Conservation (phyloP, 31 red algal genomes). For the Odonthalia washingtoniensis region DNA sequence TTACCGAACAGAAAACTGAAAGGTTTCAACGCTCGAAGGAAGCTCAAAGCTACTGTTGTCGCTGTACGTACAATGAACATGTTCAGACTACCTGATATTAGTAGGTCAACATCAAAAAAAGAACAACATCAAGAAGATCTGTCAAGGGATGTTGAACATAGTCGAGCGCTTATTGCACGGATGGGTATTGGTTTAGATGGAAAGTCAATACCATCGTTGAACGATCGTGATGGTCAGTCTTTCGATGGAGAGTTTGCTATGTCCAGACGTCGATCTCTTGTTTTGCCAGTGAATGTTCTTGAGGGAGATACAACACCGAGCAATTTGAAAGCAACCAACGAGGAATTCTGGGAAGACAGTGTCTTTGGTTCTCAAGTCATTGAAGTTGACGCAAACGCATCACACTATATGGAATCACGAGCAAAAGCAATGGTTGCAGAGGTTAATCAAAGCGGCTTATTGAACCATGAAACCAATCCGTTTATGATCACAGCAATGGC, state of each 20-base stretch:
- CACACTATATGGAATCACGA: slow-evolving; percentile 42
- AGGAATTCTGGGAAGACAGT: not conserved
- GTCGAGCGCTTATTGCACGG: slow-evolving; percentile 53
- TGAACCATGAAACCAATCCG: slow-evolving; percentile 7
- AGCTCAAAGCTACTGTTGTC: slow-evolving; percentile 65
- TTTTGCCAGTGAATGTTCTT: slow-evolving; percentile 47
- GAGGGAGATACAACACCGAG: not conserved
- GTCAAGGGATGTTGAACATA: slow-evolving; percentile 68
- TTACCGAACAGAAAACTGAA: slow-evolving; percentile 71
- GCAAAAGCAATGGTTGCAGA: slow-evolving; percentile 58
- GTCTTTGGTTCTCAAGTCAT: not conserved
- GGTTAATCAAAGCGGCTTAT: slow-evolving; percentile 19
- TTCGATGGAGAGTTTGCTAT: not conserved
- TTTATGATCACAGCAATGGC: no score
- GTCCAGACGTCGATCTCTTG: slow-evolving; percentile 49
- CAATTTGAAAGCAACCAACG: not conserved
- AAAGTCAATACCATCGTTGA: not conserved
- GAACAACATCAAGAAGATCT: slow-evolving; percentile 45
- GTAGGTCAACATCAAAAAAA: slow-evolving; percentile 13
- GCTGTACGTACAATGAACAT: slow-evolving; percentile 53
- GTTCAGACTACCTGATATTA: slow-evolving; percentile 43
- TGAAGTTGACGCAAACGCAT: slow-evolving; percentile 22
- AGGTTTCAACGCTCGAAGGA: slow-evolving; percentile 74
- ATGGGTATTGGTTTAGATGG: not conserved
- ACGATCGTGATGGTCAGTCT: not conserved